These are phyloP conservation scores for Curvularia spicifera DNA, from an alignment of 2,329 filamentous ascomycete genomes.

Conservation along the genomic window DNA sequence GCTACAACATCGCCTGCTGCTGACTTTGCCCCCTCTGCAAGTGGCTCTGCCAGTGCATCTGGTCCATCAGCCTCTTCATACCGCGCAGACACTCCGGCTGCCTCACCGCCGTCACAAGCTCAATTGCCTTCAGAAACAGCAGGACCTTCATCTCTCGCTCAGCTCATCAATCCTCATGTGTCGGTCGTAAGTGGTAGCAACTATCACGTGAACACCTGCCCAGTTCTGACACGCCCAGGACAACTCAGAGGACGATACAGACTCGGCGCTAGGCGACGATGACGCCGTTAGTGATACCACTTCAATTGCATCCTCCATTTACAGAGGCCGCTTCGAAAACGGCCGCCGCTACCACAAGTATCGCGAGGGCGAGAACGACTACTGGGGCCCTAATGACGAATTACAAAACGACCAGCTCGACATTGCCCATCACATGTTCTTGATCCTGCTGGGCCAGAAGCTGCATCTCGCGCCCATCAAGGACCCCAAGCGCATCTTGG, in stretches of 20 bases:
- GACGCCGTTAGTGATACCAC: conserved; percentile 36
- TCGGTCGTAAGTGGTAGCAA: conserved; percentile 13
- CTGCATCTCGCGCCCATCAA: conserved; percentile 34
- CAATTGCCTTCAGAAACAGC: conserved; percentile 8
- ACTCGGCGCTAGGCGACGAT: conserved; percentile 24
- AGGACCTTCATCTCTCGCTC: conserved; percentile 14
- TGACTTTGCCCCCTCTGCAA: background rate
- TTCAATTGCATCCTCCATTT: conserved; percentile 40
- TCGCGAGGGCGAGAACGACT: conserved; percentile 40
- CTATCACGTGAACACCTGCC: background rate
- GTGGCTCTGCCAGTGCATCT: background rate
- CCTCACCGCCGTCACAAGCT: background rate
- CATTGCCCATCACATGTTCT: conserved; percentile 39
- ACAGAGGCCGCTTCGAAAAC: conserved; percentile 41
- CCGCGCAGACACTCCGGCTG: background rate
- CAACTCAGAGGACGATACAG: conserved; percentile 22
- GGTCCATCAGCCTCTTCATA: background rate
- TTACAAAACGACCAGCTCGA: conserved; percentile 38
- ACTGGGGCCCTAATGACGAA: conserved; percentile 44
- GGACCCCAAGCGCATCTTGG: conserved; percentile 28
- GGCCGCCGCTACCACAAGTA: conserved; percentile 45
- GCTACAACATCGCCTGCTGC: background rate
- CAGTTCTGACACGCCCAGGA: conserved; percentile 8
- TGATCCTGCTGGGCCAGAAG: conserved; percentile 30
- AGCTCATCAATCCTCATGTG: conserved; percentile 21